A percentile compares a stretch with the other conserved stretches of the same genome.
Evolutionary conservation across 371 early-diverging fungal genomes (phyloP).

Genomic region (Rhizomucor pusillus): DNA sequence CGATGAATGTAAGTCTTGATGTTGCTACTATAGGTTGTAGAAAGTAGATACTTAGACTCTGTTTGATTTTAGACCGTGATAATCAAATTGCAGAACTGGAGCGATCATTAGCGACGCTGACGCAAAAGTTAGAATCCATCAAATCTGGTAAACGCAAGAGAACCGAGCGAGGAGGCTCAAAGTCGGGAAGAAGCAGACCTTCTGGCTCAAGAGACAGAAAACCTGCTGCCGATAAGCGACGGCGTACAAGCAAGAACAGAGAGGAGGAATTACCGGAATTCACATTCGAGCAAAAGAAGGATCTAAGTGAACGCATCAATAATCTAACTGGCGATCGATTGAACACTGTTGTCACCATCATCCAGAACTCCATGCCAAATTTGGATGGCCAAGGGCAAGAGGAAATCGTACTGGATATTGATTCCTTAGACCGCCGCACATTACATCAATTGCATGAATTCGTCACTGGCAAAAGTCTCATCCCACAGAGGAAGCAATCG

Average conservation of each 20-base stretch:
- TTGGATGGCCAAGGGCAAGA: conserved; percentile 76
- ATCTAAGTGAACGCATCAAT: conserved; percentile 83
- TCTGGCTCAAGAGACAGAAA: conserved; percentile 9
- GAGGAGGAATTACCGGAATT: conserved; percentile 57
- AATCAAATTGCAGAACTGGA: conserved; percentile 25
- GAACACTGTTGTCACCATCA: conserved; percentile 80
- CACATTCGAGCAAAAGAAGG: conserved; percentile 88
- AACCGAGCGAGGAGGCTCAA: conserved; percentile 12
- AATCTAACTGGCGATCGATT: conserved; percentile 75
- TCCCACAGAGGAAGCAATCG: conserved; percentile 14
- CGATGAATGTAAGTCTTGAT: conserved; percentile 7
- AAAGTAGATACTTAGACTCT: neutral
- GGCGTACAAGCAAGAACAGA: conserved; percentile 23
- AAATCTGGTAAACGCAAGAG: conserved; percentile 59
- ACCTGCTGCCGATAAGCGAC: conserved; percentile 18
- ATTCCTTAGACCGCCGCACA: conserved; percentile 80
- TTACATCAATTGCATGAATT: conserved; percentile 84
- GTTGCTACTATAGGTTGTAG: neutral
- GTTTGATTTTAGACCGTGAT: conserved; percentile 10
- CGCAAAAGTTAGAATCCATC: conserved; percentile 53
- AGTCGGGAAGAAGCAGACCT: neutral
- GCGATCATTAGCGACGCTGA: conserved; percentile 22
- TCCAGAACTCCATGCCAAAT: conserved; percentile 81
- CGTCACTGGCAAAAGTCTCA: conserved; percentile 62
- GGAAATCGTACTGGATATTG: conserved; percentile 95